Evolutionary conservation across 805 yeast species (phyloP), one percentile per base, ranked within the genome.

Genomic region (Saccharomycopsis sp.): DNA sequence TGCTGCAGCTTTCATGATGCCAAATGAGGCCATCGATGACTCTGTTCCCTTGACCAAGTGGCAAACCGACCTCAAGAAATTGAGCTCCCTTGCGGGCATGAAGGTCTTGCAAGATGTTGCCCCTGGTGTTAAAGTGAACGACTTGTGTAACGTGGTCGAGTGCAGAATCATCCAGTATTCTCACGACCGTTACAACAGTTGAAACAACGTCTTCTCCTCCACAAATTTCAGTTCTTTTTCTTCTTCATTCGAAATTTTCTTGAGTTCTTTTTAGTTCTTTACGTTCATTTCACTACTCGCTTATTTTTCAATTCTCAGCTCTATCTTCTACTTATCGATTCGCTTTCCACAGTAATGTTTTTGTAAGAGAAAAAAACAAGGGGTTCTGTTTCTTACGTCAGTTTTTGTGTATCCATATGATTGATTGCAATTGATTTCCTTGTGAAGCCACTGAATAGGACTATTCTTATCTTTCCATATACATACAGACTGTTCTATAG

Each of bases 1-100:
- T 34, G 48, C 38, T 33, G 48, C 48, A 17, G 48, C 48, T 7
- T 44, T 44, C 25, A 34, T 44, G n/a, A 32, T 44, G 27, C 48
- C 48, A 23, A 44, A 44, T 22, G 15, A 36, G 15, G 17, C 20
- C 23, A 44, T 44, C 23, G 23, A 21, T 8, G 45, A 44, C 30
- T 5, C 38, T 6, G 26, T 26, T n/a, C 34, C 34, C 19, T 44
- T 44, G 39, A 41, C 41, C 3, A 26, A 12, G 12, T 44, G 31
- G 33, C 48, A 44, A 26, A 35, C 30, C 15, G n/a, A 27, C 17
- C 26, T 36, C 17, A 31, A 36, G 3, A 21, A 44, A n/a, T 42
- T 44, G 19, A 33, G 33, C 26, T 17, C 18, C 8, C 13, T 17
- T 8, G 25, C 48, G 8, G 48, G 45, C 18, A 23, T 44, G 39